Conservation (phyloP, 1,139 yeast species). For the Taphrina flavorubra region DNA sequence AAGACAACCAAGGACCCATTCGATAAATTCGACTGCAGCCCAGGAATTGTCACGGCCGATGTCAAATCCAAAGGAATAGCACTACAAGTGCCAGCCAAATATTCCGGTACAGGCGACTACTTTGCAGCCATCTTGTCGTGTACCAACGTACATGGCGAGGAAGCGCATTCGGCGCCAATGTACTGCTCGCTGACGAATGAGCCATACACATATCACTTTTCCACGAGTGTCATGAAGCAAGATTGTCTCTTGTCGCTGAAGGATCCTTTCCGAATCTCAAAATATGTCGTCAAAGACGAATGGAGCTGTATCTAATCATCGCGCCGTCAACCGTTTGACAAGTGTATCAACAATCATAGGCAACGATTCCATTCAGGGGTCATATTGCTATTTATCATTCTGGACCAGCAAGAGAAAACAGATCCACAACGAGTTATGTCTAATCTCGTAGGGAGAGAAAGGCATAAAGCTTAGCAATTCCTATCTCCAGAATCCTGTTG, state of each 20-base stretch:
- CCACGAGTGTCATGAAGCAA: neutral
- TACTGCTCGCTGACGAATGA: neutral
- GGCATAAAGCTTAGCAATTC: no score
- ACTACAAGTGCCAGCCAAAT: neutral
- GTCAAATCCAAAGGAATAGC: neutral
- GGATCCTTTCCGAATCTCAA: neutral
- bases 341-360: no score
- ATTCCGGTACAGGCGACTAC: neutral
- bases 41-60: neutral
- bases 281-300: neutral
- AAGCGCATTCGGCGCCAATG: neutral
- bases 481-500: no score
- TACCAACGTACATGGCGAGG: neutral
- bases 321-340: neutral
- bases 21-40: neutral
- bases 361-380: no score
- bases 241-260: neutral
- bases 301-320: neutral
- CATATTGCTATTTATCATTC: no score
- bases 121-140: slow-evolving; percentile 1
- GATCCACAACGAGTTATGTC: no score
- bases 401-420: no score
- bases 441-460: no score
- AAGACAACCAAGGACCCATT: neutral
- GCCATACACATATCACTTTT: neutral